Evolutionary conservation across 148 eudicot genomes (phyloP), one percentile per base, ranked within the genome.

Genomic region (Arbutus unedo): DNA sequence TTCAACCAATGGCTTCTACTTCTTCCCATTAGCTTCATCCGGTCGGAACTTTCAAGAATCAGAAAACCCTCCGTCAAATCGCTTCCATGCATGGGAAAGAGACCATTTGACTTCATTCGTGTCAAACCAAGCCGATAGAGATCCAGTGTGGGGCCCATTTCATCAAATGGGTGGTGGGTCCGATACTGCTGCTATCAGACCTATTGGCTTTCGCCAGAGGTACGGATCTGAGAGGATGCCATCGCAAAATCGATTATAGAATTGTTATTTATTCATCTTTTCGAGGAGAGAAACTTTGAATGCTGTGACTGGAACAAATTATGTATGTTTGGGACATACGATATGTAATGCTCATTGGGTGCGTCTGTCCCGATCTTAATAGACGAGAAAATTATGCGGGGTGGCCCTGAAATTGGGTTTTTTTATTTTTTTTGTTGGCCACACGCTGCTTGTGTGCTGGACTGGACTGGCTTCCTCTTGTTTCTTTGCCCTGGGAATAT

Each of bases 181-280:
- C 16, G 87, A 82, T 67, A 71, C 73, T 8, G 81, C 50, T 9
- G 9, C 68, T 64, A 23, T 48, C 31, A 81, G 89, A 70, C 49
- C 93, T 79, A 82, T 82, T 70, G 78, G 89, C 72, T 91, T 85
- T 80, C 91, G 92, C 78, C 94, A 87, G 88, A 89, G 93, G 87
- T 89, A 89, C 85, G 92, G 93, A 84, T 89, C 93, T 11, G 95
- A 92, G 72, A 88, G 94, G 87, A 85, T 79, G 74, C 91, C 91
- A 81, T 89, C 94, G 16, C 98, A 93, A 79, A 89, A 89, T 76
- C 91, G 92, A 85, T 89, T 84, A 78, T 91, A 87, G 92, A 77
- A 76, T 64, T 76, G 81, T 64, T 64, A 64, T 64, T 77, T 31
- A 53, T 82, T 74, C 73, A 75, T 66, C 67, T 88, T 71, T 83